Percentiles rank a stretch among this genome's conserved stretches.
phyloP scores from a whole-genome alignment of 768 basidiomycete genomes.

The Macrolepiota albuminosa region DNA sequence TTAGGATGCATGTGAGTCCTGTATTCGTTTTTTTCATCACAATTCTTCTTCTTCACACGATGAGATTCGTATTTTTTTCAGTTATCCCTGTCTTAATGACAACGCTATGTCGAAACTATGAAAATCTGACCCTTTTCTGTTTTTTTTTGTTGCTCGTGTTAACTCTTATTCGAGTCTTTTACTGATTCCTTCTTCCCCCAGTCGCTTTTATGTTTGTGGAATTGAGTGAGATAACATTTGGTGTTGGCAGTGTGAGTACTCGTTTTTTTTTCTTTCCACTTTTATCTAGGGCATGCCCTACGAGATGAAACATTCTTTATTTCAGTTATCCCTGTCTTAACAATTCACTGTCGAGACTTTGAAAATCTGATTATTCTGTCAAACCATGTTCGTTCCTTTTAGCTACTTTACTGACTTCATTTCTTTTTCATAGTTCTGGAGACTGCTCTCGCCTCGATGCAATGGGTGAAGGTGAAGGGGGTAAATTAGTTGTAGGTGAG shows the following conservation, averaged over 20 bases:
- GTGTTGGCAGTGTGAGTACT: neutral
- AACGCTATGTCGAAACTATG: slow-evolving; percentile 25
- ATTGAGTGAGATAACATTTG: too few relatives aligned
- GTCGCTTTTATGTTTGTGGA: neutral
- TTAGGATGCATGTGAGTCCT: neutral
- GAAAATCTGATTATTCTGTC: slow-evolving; percentile 27
- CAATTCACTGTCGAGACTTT: slow-evolving; percentile 23
- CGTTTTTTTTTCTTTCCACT: neutral
- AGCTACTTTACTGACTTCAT: neutral
- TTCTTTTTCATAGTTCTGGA: neutral
- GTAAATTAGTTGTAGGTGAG: neutral
- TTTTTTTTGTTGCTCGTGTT: neutral
- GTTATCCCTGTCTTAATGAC: slow-evolving; percentile 33
- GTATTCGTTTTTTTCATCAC: neutral
- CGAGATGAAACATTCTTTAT: slow-evolving; percentile 24
- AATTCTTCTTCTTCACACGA: slow-evolving; percentile 9
- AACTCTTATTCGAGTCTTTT: neutral
- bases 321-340: slow-evolving; percentile 33
- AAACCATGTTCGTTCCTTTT: neutral
- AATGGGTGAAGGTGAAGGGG: neutral
- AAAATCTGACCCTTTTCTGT: slow-evolving; percentile 21
- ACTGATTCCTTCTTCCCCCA: neutral
- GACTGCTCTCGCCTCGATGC: neutral
- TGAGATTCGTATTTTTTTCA: slow-evolving; percentile 27
- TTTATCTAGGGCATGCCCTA: neutral